Evolutionary conservation across 345 rosid genomes (phyloP), one percentile per base, ranked within the genome.

Genomic region (Corchorus olitorius): DNA sequence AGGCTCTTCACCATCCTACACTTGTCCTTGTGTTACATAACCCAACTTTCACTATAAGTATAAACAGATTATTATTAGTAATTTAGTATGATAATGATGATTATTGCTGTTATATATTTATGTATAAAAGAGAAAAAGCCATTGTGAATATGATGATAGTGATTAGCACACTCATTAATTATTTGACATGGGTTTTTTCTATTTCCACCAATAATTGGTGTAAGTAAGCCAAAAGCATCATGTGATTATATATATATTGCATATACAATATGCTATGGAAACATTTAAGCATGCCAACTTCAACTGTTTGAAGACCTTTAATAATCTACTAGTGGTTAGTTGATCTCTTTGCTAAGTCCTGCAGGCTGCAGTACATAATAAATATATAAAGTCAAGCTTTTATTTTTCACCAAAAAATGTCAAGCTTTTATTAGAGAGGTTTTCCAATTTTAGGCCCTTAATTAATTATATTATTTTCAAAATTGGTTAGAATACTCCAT

Each of bases 171-270:
- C n/a, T 33, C 65, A 61, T 61, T 61, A 39, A 61, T 61, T 61
- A 39, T 39, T 10, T 27, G 66, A 45, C 72, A 65, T 76, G 48
- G 59, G 27, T 74, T 56, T 69, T 34, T 61, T 33, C 10, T 13
- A 61, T 61, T 33, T 62, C 62, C 81, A 54, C 83, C 81, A 83
- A 83, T 80, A 46, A 83, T 77, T 83, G 81, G 73, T 80, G 73
- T 34, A 65, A 22, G 73, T 34, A 65, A 22, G 13, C n/a, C 43
- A 35, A 33, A 76, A 67, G 10, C 52, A 69, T 27, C 27, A 27
- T 27, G 1, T 27, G 27, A 27, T 27, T 55, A 35, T 15, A 50
- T 72, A 27, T 60, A 64, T 27, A 33, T 60, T 33, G 17, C 6
- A 60, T 27, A 27, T 12, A 33, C 14, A 27, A 39, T 27, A 39